Evolutionary conservation across 306 rosid genomes (phyloP).

Genomic region (Prunus dulcis): DNA sequence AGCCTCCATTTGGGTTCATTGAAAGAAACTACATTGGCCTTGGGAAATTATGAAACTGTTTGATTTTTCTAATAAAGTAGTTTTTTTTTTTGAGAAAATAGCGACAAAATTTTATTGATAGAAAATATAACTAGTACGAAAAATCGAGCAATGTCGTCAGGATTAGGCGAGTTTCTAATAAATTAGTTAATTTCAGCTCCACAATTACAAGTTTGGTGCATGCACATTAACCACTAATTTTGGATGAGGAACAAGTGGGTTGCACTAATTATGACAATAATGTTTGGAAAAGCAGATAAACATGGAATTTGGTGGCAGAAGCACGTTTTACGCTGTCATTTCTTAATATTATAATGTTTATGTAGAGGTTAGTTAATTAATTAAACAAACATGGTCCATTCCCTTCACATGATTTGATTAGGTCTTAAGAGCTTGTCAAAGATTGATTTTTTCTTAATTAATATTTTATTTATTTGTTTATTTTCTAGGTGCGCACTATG

Average conservation of each 20-base stretch:
- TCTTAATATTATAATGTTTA: conserved; percentile 26
- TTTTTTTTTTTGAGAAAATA: too few species aligned
- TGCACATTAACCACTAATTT: too few species aligned
- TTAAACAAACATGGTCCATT: conserved; percentile 21
- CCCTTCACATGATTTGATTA: conserved; percentile 31
- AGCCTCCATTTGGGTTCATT: conserved; percentile 5
- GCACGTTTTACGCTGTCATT: conserved; percentile 42
- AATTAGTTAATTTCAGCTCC: neutral
- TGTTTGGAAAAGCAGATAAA: conserved; percentile 34
- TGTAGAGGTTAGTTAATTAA: neutral
- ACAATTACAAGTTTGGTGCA: too few species aligned
- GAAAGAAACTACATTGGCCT: neutral
- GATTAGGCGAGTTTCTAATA: neutral
- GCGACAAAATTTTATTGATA: too few species aligned
- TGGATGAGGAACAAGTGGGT: neutral
- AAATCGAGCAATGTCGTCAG: too few species aligned
- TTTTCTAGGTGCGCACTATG: conserved; percentile 4
- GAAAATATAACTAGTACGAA: too few species aligned
- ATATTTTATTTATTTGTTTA: neutral
- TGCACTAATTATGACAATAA: conserved; percentile 25
- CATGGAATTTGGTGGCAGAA: conserved; percentile 67
- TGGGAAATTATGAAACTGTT: neutral
- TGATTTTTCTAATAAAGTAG: neutral
- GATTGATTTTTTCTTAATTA: conserved; percentile 26
- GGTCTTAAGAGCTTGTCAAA: conserved; percentile 22